Conservation (phyloP, 352 stramenopile species). For the Globisporangium spinosum region DNA sequence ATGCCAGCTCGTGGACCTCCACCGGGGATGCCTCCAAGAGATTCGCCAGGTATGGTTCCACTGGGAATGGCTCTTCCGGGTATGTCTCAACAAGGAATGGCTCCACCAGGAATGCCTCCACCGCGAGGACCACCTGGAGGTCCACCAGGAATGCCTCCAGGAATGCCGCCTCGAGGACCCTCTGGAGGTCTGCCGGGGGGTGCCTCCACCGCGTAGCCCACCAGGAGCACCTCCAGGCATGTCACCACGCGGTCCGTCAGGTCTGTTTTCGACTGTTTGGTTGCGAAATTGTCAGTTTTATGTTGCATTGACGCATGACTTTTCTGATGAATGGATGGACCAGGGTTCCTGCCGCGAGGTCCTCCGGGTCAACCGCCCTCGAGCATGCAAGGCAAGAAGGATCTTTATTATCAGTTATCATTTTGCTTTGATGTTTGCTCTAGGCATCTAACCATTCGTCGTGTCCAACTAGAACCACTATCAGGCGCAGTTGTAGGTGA, state of each 20-base stretch:
- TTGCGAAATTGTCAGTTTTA: neutral
- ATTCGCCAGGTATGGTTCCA: constrained; percentile 14
- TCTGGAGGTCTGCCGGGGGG: constrained; percentile 21
- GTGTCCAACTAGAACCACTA: neutral
- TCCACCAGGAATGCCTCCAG: constrained; percentile 18
- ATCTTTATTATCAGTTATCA: neutral
- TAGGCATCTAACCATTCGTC: neutral
- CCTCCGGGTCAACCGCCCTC: constrained; percentile 18
- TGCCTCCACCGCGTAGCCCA: constrained; percentile 20
- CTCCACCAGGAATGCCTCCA: constrained; percentile 20
- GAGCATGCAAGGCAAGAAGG: constrained; percentile 14
- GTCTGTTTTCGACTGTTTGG: constrained; percentile 10
- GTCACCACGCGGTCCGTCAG: constrained; percentile 19
- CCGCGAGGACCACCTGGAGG: constrained; percentile 22
- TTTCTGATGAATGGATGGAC: neutral
- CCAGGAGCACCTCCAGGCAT: constrained; percentile 23
- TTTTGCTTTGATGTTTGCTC: neutral
- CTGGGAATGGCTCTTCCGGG: constrained; percentile 2
- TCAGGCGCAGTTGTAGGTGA: neutral
- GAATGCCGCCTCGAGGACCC: constrained; percentile 22
- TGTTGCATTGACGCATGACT: neutral
- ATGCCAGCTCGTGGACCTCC: constrained; percentile 12
- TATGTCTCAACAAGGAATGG: constrained; percentile 13
- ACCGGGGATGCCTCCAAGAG: neutral
- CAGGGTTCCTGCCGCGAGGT: constrained; percentile 24